Evolutionary conservation across 306 rosid genomes (phyloP).

Genomic region (Ammopiptanthus mongolicus): DNA sequence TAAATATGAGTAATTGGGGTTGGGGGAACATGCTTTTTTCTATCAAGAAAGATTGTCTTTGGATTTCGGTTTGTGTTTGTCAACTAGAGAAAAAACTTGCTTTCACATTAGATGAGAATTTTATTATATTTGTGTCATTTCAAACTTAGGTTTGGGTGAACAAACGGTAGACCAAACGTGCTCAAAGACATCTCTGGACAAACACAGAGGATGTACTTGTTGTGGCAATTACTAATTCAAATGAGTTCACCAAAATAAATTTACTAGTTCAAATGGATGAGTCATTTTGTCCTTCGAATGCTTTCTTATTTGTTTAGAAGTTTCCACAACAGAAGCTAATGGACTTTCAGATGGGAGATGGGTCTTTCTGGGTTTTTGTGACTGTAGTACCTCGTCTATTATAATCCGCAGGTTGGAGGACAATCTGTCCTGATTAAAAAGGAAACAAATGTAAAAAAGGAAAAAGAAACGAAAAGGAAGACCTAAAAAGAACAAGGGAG

Average conservation of each 20-base stretch:
- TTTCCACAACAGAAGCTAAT: neutral
- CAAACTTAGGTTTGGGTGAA: too few relatives aligned
- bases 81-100: too few relatives aligned
- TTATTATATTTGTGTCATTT: too few relatives aligned
- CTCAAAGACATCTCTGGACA: too few relatives aligned
- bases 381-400: neutral
- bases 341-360: neutral
- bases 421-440: neutral
- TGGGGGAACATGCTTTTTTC: neutral
- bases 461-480: neutral
- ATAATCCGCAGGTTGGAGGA: neutral
- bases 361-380: neutral
- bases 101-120: too few relatives aligned
- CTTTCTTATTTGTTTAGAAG: neutral
- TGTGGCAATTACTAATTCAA: neutral
- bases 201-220: neutral
- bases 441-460: neutral
- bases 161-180: too few relatives aligned
- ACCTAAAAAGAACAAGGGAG: conserved; percentile 1
- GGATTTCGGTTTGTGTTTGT: too few relatives aligned
- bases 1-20: neutral
- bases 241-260: neutral
- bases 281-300: neutral
- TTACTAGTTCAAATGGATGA: neutral
- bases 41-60: neutral